A percentile compares a stretch with the other conserved stretches of the same genome.
Evolutionary conservation across 176 grass and related monocot genomes (phyloP).

Genomic region (Eragrostis nindensis): DNA sequence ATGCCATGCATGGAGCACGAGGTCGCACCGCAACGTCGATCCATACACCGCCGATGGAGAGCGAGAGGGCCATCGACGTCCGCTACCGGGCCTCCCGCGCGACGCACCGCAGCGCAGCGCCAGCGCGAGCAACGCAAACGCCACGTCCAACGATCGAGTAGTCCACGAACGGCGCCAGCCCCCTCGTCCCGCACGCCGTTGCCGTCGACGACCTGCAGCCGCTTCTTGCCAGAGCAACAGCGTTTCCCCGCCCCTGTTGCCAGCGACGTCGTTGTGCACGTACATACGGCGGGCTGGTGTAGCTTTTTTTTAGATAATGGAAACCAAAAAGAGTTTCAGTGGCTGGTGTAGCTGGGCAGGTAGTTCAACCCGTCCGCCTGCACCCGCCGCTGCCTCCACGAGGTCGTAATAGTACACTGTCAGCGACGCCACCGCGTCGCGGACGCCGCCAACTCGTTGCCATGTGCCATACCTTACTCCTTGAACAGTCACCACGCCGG

Average conservation of each 20-base stretch:
- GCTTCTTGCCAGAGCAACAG: slow-evolving; percentile 53
- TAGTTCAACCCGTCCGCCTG: no score
- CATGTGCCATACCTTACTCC: no score
- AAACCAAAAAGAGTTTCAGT: no score
- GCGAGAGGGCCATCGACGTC: slow-evolving; percentile 55
- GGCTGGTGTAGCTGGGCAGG: no score
- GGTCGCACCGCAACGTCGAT: slow-evolving; percentile 59
- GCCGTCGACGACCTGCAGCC: slow-evolving; percentile 41
- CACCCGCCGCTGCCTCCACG: no score
- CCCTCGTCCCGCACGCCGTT: slow-evolving; percentile 50
- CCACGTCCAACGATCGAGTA: slow-evolving; percentile 70
- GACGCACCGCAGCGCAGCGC: slow-evolving; percentile 52
- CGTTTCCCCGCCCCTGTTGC: background rate
- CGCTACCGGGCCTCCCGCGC: slow-evolving; percentile 48
- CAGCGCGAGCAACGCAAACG: slow-evolving; percentile 57
- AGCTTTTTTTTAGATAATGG: no score
- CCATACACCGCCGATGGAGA: slow-evolving; percentile 60
- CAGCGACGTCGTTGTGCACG: no score
- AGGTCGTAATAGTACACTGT: no score
- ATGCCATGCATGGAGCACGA: background rate
- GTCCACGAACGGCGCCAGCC: slow-evolving; percentile 40
- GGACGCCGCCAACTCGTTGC: no score
- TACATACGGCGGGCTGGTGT: no score
- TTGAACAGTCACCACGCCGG: no score
- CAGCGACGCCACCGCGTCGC: no score